A percentile compares a stretch with the other conserved stretches of the same genome.
Conservation (phyloP, 305 asterid genomes). For the Fraxinus velutina region DNA sequence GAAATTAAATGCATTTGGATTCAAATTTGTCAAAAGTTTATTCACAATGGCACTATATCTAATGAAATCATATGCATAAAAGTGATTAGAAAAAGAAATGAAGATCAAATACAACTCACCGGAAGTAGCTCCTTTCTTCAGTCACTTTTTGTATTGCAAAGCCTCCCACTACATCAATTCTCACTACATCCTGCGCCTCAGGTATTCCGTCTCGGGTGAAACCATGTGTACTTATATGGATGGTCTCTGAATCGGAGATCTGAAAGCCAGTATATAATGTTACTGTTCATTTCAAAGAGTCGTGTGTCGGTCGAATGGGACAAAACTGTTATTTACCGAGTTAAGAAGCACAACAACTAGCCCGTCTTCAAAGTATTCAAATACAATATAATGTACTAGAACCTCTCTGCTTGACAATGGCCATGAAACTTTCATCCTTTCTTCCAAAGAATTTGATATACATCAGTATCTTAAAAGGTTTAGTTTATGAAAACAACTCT, state of each 20-base stretch:
- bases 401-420: constrained; percentile 89
- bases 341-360: constrained; percentile 68
- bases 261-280: constrained; percentile 26
- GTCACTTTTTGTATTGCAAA: constrained; percentile 72
- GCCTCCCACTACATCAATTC: constrained; percentile 82
- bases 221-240: constrained; percentile 57
- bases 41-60: background rate
- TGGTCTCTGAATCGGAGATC: constrained; percentile 62
- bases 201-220: constrained; percentile 64
- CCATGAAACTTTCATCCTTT: constrained; percentile 93
- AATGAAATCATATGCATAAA: background rate
- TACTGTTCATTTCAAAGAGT: background rate
- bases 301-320: background rate
- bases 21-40: background rate
- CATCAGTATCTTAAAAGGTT: constrained; percentile 32
- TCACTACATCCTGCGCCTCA: constrained; percentile 60
- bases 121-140: constrained; percentile 60
- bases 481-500: constrained; percentile 3
- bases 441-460: constrained; percentile 53
- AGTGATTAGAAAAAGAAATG: background rate
- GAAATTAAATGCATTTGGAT: background rate
- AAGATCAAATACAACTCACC: constrained; percentile 34
- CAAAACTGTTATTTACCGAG: constrained; percentile 46
- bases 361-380: constrained; percentile 73
- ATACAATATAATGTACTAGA: constrained; percentile 51